Evolutionary conservation across 2,329 filamentous ascomycete species (phyloP).

Genomic region (Fusarium foetens): DNA sequence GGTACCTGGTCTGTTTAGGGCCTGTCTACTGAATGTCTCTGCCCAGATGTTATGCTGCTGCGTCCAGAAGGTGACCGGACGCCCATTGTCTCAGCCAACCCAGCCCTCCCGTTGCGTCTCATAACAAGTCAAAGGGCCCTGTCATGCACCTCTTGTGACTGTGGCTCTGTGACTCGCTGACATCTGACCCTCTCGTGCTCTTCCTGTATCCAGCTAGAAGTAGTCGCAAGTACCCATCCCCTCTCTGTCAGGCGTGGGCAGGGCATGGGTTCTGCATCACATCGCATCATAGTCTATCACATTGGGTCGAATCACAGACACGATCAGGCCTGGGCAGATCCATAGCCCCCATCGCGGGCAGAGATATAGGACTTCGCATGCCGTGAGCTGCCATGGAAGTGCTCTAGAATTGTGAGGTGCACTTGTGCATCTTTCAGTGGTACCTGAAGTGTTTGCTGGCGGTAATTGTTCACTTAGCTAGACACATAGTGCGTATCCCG

Average conservation of each 20-base stretch:
- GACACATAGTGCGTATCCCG: conserved; percentile 6
- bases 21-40: conserved; percentile 2
- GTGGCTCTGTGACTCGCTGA: conserved; percentile 37
- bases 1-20: conserved; percentile 11
- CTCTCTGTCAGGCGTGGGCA: conserved; percentile 1
- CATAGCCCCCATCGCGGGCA: background rate
- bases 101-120: conserved; percentile 24
- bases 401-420: conserved; percentile 22
- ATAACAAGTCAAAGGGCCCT: conserved; percentile 19
- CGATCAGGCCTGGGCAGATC: background rate
- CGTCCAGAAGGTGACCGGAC: conserved; percentile 12
- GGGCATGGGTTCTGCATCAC: conserved; percentile 28
- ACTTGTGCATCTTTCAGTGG: conserved; percentile 12
- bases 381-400: background rate
- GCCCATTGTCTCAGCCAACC: conserved; percentile 27
- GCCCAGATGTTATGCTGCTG: conserved; percentile 13
- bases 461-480: conserved; percentile 2
- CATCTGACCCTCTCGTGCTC: conserved; percentile 37
- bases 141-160: conserved; percentile 36
- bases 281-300: conserved; percentile 28
- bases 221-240: conserved; percentile 11
- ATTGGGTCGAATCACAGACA: conserved; percentile 6
- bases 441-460: conserved; percentile 14
- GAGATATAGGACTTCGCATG: conserved; percentile 3
- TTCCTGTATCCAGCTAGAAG: conserved; percentile 11